phyloP scores from a whole-genome alignment of 192 early-diverging fungal species.

The Backusella westeae region DNA sequence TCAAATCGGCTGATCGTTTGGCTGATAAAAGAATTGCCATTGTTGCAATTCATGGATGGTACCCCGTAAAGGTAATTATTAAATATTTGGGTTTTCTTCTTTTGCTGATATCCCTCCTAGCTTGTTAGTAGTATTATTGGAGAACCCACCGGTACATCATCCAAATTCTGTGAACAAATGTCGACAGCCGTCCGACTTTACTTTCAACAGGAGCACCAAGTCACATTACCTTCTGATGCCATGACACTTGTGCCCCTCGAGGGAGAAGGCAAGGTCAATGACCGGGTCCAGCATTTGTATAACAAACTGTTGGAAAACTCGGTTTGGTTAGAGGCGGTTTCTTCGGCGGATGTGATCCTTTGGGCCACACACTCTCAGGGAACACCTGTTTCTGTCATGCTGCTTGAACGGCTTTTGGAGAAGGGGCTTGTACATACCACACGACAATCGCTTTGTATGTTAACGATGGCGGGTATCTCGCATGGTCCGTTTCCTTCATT shows the following conservation, averaged over 20 bases:
- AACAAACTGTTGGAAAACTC: constrained; percentile 62
- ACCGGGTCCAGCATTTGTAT: constrained; percentile 81
- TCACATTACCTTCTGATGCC: constrained; percentile 41
- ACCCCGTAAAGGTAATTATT: constrained; percentile 60
- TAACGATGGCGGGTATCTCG: constrained; percentile 92
- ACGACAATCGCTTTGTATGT: constrained; percentile 72
- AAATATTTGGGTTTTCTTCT: constrained; percentile 10
- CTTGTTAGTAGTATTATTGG: constrained; percentile 77
- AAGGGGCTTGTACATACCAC: constrained; percentile 61
- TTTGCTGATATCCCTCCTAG: neutral
- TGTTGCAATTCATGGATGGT: constrained; percentile 90
- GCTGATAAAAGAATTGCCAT: constrained; percentile 65
- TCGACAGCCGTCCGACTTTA: constrained; percentile 60
- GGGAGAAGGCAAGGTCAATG: constrained; percentile 88
- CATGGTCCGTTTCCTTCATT: constrained; percentile 88
- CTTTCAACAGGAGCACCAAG: constrained; percentile 48
- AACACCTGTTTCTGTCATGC: constrained; percentile 80
- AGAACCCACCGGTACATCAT: constrained; percentile 91
- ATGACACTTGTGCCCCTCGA: constrained; percentile 86
- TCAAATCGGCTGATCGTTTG: constrained; percentile 3
- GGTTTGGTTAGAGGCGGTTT: constrained; percentile 43
- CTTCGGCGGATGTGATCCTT: constrained; percentile 75
- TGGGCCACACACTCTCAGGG: constrained; percentile 95
- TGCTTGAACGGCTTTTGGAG: constrained; percentile 76
- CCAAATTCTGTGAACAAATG: constrained; percentile 90